Percentiles rank a stretch among this genome's conserved stretches.
These are phyloP conservation scores for Artemisia argyi DNA, from an alignment of 129 eudicot species.

Conservation along the genomic window DNA sequence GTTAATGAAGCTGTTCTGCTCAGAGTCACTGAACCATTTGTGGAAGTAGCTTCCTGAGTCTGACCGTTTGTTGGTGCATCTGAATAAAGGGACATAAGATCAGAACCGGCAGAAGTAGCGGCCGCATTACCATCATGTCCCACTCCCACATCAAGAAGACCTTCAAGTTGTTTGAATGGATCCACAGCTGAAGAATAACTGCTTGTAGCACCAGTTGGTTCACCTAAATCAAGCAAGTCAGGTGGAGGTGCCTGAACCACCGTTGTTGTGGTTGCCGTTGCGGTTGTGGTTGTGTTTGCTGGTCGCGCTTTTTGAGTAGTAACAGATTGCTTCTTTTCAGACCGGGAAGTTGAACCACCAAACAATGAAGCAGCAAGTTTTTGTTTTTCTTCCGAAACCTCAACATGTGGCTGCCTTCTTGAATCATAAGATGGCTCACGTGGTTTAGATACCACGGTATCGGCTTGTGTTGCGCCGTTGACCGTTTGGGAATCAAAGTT, in stretches of 20 bases:
- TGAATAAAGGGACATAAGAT: constrained; percentile 63
- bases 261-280: constrained; percentile 22
- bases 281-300: constrained; percentile 29
- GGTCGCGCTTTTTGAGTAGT: constrained; percentile 22
- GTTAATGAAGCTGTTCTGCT: constrained; percentile 39
- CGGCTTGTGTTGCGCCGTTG: constrained; percentile 54
- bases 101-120: constrained; percentile 48
- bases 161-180: constrained; percentile 85
- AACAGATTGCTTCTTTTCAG: constrained; percentile 61
- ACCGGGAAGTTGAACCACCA: constrained; percentile 59
- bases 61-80: constrained; percentile 47
- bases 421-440: constrained; percentile 26
- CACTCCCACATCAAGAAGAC: constrained; percentile 63
- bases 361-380: constrained; percentile 87
- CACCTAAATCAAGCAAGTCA: constrained; percentile 89
- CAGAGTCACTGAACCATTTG: constrained; percentile 30
- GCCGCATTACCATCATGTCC: constrained; percentile 41
- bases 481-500: constrained; percentile 40
- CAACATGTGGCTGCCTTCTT: constrained; percentile 47
- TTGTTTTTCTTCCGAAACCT: constrained; percentile 80
- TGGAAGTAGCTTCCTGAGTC: constrained; percentile 26
- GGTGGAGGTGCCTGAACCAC: constrained; percentile 59
- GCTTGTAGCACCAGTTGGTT: constrained; percentile 37
- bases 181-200: constrained; percentile 42
- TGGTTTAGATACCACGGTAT: constrained; percentile 33